phyloP scores from a whole-genome alignment of 1,139 yeast genomes.

The Yamadazyma kanchanaburiensis region DNA sequence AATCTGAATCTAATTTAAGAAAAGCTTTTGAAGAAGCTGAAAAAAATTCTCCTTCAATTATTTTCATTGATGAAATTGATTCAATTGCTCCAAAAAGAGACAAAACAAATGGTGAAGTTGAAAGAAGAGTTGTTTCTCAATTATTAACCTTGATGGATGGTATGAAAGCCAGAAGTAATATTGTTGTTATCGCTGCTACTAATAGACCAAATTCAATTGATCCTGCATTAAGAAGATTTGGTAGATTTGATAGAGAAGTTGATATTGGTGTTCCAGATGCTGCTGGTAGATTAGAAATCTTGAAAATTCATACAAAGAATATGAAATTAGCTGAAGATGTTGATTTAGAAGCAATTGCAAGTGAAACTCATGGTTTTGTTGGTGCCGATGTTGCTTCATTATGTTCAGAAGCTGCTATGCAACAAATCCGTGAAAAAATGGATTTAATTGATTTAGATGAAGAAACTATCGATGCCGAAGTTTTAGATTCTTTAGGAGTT shows the following conservation, averaged over 20 bases:
- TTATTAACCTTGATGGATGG: conserved; percentile 97
- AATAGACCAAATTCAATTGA: conserved; percentile 98
- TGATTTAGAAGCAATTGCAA: conserved; percentile 81
- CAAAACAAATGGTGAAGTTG: conserved; percentile 98
- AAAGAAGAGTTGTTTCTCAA: conserved; percentile 96
- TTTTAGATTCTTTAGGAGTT: conserved; percentile 92
- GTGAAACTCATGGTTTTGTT: conserved; percentile 91
- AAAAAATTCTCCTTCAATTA: conserved; percentile 95
- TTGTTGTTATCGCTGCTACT: conserved; percentile 85
- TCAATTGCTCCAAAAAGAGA: conserved; percentile 99
- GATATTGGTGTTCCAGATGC: conserved; percentile 99
- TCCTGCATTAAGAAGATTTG: conserved; percentile 97
- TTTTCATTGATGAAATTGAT: conserved; percentile 97
- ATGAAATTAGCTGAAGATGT: conserved; percentile 96
- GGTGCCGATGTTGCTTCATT: conserved; percentile 84
- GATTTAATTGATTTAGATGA: conserved; percentile 96
- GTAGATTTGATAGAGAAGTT: conserved; percentile 98
- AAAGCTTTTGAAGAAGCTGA: conserved; percentile 99
- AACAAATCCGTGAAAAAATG: conserved; percentile 98
- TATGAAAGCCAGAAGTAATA: conserved; percentile 97
- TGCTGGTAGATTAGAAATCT: conserved; percentile 94
- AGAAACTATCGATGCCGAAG: conserved; percentile 97
- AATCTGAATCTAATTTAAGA: conserved; percentile 93
- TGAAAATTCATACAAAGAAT: conserved; percentile 84
- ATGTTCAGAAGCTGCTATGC: conserved; percentile 96